Conservation (phyloP, 306 rosid species). For the Prunus kanzakura region DNA sequence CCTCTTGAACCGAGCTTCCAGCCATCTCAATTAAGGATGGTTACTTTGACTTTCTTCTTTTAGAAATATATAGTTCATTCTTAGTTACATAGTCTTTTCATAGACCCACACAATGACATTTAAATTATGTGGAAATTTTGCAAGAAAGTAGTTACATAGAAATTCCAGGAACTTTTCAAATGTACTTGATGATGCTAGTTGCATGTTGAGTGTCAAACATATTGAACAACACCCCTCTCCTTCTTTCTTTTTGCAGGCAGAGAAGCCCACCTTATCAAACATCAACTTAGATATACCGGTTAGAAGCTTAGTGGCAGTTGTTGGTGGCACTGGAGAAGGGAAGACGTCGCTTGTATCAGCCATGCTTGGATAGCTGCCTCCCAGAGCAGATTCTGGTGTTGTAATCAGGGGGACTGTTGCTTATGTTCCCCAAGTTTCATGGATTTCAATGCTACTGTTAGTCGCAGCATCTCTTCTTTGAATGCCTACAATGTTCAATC, state of each 20-base stretch:
- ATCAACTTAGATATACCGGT: constrained; percentile 65
- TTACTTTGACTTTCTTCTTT: constrained; percentile 18
- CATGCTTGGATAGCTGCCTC: constrained; percentile 82
- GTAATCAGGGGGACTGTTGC: constrained; percentile 79
- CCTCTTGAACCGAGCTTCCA: constrained; percentile 64
- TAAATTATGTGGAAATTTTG: neutral
- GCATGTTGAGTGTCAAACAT: constrained; percentile 1
- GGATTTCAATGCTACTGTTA: constrained; percentile 95
- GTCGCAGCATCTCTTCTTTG: constrained; percentile 24
- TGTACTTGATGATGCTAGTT: constrained; percentile 3
- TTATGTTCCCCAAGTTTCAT: constrained; percentile 93
- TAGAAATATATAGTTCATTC: neutral
- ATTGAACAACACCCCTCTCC: neutral
- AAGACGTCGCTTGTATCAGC: constrained; percentile 87
- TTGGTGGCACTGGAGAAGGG: constrained; percentile 95
- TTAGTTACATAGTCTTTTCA: neutral
- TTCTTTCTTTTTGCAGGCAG: constrained; percentile 40
- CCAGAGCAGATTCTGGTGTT: constrained; percentile 38
- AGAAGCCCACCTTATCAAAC: constrained; percentile 52
- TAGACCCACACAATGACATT: too few species aligned
- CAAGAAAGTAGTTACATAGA: neutral
- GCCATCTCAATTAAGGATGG: constrained; percentile 75
- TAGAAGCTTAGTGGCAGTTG: constrained; percentile 84
- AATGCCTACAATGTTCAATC: neutral
- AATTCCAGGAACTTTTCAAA: neutral